These are phyloP conservation scores for Neonectria hederae DNA, from an alignment of 2,329 filamentous ascomycete genomes.

Conservation along the genomic window DNA sequence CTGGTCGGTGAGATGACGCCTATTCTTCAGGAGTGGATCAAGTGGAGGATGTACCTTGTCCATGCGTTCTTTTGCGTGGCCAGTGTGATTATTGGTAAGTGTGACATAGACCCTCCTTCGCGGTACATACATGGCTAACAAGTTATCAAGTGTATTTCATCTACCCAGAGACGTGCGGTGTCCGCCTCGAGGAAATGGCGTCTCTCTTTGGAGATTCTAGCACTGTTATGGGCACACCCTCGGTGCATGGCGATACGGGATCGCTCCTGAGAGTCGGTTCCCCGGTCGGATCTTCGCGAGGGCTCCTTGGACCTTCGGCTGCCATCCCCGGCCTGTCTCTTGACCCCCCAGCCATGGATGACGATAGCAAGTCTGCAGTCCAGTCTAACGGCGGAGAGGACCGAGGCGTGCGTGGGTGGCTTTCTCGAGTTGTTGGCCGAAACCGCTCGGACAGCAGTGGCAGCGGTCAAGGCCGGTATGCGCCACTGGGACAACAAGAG, in stretches of 20 bases:
- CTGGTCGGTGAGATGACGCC: slow-evolving; percentile 95
- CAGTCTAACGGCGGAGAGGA: slow-evolving; percentile 47
- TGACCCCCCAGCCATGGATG: slow-evolving; percentile 74
- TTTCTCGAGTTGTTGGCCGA: slow-evolving; percentile 53
- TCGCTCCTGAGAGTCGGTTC: slow-evolving; percentile 82
- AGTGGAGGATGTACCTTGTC: slow-evolving; percentile 92
- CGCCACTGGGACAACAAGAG: slow-evolving; percentile 54
- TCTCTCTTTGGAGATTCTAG: slow-evolving; percentile 92
- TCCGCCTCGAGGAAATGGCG: slow-evolving; percentile 97
- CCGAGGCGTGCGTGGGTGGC: slow-evolving; percentile 62
- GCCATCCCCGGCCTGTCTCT: slow-evolving; percentile 85
- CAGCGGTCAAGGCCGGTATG: slow-evolving; percentile 54
- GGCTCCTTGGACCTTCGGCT: slow-evolving; percentile 66
- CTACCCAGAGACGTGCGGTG: slow-evolving; percentile 95
- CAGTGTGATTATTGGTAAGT: slow-evolving; percentile 95
- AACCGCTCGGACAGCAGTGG: slow-evolving; percentile 51
- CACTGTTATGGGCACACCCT: slow-evolving; percentile 80
- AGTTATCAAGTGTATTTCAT: slow-evolving; percentile 87
- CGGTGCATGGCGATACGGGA: slow-evolving; percentile 80
- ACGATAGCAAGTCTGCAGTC: slow-evolving; percentile 55
- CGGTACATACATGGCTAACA: slow-evolving; percentile 20
- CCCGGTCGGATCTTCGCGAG: slow-evolving; percentile 75
- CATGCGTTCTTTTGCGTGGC: slow-evolving; percentile 97
- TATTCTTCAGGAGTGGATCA: slow-evolving; percentile 88
- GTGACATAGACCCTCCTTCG: slow-evolving; percentile 31